phyloP scores from a whole-genome alignment of 2,329 filamentous ascomycete genomes.

The Calonectria hongkongensis region DNA sequence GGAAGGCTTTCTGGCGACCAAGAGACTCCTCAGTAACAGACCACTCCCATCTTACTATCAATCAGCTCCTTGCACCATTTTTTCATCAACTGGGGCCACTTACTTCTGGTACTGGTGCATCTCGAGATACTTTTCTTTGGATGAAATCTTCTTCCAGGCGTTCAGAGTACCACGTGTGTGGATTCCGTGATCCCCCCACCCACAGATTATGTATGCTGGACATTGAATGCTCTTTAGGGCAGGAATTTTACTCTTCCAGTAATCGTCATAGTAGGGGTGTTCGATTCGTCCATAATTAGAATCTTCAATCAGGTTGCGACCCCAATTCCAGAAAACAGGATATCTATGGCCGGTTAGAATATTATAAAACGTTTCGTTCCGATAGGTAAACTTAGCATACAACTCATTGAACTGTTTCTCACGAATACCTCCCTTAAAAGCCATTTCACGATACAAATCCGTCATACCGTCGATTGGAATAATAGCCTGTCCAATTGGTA shows the following conservation, averaged over 20 bases:
- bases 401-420: slow-evolving; percentile 4
- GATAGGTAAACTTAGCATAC: not conserved
- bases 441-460: slow-evolving; percentile 5
- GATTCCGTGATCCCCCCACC: not conserved
- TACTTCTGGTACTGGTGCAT: slow-evolving; percentile 12
- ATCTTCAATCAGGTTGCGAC: not conserved
- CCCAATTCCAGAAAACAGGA: slow-evolving; percentile 3
- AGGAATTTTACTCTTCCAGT: slow-evolving; percentile 6
- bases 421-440: not conserved
- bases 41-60: slow-evolving; percentile 6
- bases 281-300: not conserved
- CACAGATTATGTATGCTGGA: not conserved
- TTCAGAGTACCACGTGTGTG: slow-evolving; percentile 1
- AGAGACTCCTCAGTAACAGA: slow-evolving; percentile 3
- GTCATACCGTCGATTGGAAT: slow-evolving; percentile 3
- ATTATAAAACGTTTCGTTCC: no score
- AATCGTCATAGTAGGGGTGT: not conserved
- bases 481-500: not conserved
- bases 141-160: slow-evolving; percentile 2
- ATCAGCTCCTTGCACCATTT: not conserved
- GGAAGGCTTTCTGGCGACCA: slow-evolving; percentile 10
- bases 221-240: not conserved
- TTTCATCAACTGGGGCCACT: not conserved
- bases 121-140: not conserved
- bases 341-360: not conserved